Base-by-base conservation (phyloP, 176 grass and related monocot species). In the Panicum miliaceum region DNA sequence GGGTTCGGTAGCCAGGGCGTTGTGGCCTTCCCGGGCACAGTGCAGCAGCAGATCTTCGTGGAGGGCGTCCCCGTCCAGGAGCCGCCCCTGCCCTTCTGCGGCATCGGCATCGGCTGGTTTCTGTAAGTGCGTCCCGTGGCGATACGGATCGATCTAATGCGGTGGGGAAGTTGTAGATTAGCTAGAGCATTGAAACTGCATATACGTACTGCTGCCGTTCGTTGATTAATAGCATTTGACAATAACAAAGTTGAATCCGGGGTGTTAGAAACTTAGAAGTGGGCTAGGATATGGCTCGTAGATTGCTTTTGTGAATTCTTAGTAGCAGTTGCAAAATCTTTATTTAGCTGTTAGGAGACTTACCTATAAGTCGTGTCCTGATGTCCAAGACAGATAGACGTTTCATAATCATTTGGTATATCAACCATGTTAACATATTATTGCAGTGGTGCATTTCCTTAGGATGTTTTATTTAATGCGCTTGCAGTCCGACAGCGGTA, bases 41-140 rank as follows among this genome's bases (percentile, higher is more conserved):
- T 41, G 47, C 79, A 86, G 78, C 84, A 90, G 64, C 89, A 87
- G 67, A 69, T 79, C n/a, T 41, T 88, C 18, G 90, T 78, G 27
- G 90, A 91, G 26, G 82, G 90, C 64, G 29, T 91, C 18, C 82
- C 83, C 37, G 12, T 88, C 58, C 80, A 53, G 56, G 86, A 84
- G 71, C 83, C 89, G 27, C 56, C 83, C 1, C 77, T 94, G 48
- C 92, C 86, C 3, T 86, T 94, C 79, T 94, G 71, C 50, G 92
- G 89, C 76, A 54, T 84, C 12, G 92, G 92, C 80, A 2, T 91
- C 20, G 92, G 89, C 62, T 91, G 92, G 92, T 72, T 68, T 82
- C 51, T 94, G 89, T 94, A 84, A 91, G 89, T 86, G 19, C 53
- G 16, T 34, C 58, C 38, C 15, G 45, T 63, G 5, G 38, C 74